Evolutionary conservation across 1,139 yeast genomes (phyloP).

Genomic region (Zygosaccharomyces pseudobailii): DNA sequence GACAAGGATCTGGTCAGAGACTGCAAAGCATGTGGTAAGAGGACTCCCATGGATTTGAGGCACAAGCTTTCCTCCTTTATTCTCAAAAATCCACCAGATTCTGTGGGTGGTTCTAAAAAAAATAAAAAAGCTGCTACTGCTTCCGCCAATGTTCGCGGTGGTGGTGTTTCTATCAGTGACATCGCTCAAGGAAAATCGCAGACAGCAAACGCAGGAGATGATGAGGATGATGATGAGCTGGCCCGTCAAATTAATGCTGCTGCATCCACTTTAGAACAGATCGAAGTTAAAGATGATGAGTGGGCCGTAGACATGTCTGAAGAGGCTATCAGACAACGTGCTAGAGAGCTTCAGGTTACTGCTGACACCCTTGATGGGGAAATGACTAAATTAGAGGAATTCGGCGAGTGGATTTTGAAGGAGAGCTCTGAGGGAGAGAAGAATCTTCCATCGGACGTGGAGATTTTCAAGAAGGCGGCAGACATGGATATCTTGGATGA

Average conservation of each 20-base stretch:
- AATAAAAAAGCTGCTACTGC: slow-evolving; percentile 83
- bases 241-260: slow-evolving; percentile 81
- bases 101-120: slow-evolving; percentile 48
- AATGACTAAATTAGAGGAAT: slow-evolving; percentile 52
- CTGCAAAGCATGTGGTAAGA: slow-evolving; percentile 97
- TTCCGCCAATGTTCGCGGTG: slow-evolving; percentile 85
- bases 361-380: slow-evolving; percentile 41
- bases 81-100: slow-evolving; percentile 85
- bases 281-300: slow-evolving; percentile 76
- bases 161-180: slow-evolving; percentile 74
- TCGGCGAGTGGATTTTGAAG: slow-evolving; percentile 82
- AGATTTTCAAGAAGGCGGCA: slow-evolving; percentile 81
- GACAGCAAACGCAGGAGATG: slow-evolving; percentile 38
- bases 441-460: slow-evolving; percentile 75
- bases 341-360: slow-evolving; percentile 69
- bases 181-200: slow-evolving; percentile 58
- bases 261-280: slow-evolving; percentile 59
- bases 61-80: slow-evolving; percentile 84
- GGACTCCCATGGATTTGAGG: slow-evolving; percentile 78
- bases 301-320: slow-evolving; percentile 99
- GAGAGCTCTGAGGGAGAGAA: slow-evolving; percentile 49
- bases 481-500: slow-evolving; percentile 71
- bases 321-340: slow-evolving; percentile 94
- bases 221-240: slow-evolving; percentile 70
- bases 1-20: slow-evolving; percentile 79